Conservation (phyloP, 345 rosid species). For the Populus pruinosa region DNA sequence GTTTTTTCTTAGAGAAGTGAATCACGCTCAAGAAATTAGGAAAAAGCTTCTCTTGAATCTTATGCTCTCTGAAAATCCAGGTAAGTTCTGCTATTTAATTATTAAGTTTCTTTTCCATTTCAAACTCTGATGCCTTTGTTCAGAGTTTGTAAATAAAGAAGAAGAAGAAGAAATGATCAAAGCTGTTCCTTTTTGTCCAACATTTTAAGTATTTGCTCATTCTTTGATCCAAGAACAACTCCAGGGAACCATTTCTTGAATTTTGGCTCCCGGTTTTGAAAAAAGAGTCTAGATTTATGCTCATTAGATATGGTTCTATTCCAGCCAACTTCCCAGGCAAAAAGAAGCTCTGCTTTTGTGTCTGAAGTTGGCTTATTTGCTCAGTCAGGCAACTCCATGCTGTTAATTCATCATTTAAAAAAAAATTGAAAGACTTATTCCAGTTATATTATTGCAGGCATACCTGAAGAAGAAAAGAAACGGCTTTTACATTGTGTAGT, state of each 20-base stretch:
- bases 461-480: slow-evolving; percentile 68
- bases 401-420: background rate
- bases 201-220: background rate
- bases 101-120: background rate
- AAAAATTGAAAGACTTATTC: background rate
- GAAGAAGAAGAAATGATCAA: background rate
- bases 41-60: slow-evolving; percentile 89
- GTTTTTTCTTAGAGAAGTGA: slow-evolving; percentile 83
- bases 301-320: background rate
- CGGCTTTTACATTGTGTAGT: slow-evolving; percentile 83
- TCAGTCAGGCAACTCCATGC: background rate
- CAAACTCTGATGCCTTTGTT: background rate
- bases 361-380: background rate
- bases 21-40: slow-evolving; percentile 89
- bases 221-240: background rate
- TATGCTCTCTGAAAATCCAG: slow-evolving; percentile 92
- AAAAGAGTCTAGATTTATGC: background rate
- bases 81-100: slow-evolving; percentile 19
- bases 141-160: background rate
- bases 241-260: background rate
- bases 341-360: background rate
- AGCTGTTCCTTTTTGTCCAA: background rate
- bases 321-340: background rate
- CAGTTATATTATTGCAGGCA: slow-evolving; percentile 39
- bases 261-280: background rate